Percentiles rank a stretch among this genome's conserved stretches.
phyloP scores from a whole-genome alignment of 257 asterid genomes.

The Vinca minor region DNA sequence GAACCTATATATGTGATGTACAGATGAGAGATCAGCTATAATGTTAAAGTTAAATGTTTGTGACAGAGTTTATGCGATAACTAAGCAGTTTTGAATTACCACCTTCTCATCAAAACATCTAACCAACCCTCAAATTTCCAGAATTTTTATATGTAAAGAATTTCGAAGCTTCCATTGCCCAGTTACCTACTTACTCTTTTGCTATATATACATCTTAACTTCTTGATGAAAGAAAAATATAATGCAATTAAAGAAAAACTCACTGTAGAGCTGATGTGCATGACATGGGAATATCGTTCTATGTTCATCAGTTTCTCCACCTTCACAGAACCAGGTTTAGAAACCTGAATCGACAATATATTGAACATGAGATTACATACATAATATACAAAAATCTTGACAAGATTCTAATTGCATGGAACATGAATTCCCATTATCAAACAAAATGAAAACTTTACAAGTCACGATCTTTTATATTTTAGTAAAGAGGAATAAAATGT shows the following conservation, averaged over 20 bases:
- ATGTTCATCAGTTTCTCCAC: constrained; percentile 90
- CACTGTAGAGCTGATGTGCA: constrained; percentile 98
- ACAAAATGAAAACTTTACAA: not conserved
- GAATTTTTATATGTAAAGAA: not conserved
- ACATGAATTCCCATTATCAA: not conserved
- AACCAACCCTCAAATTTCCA: not conserved
- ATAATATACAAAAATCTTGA: not conserved
- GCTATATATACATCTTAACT: not conserved
- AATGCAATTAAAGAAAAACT: constrained; percentile 20
- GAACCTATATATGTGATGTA: not conserved
- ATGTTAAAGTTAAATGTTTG: not conserved
- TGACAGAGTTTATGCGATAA: not conserved
- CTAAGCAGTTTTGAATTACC: not conserved
- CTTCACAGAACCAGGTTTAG: constrained; percentile 84
- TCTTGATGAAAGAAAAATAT: not conserved
- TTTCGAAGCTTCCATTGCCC: not conserved
- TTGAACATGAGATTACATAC: not conserved
- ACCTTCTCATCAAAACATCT: not conserved
- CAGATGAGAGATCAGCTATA: not conserved
- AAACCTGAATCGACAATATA: constrained; percentile 51
- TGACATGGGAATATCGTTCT: constrained; percentile 98
- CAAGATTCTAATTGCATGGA: not conserved
- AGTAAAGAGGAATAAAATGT: too few relatives aligned
- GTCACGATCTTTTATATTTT: too few relatives aligned
- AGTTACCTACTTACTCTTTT: not conserved